Evolutionary conservation across 805 yeast genomes (phyloP), one percentile per base, ranked within the genome.

Genomic region (Candida xyloterini): DNA sequence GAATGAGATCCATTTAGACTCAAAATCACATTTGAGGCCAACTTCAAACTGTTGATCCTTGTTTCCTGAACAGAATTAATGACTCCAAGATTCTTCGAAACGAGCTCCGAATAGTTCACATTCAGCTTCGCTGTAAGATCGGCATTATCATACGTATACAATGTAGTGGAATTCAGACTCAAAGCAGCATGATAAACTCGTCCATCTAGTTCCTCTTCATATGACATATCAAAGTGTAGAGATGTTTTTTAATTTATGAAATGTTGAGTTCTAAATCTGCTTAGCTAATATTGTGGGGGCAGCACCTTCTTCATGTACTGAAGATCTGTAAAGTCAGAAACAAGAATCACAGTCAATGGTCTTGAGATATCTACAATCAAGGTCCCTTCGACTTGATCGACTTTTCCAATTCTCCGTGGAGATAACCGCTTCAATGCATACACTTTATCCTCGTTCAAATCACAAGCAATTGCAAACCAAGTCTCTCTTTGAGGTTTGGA

Each of bases 401-500:
- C 60, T 1, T 35, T 29, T 10, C 48, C 51, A 3, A 63, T 44
- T 9, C 49, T 44, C 34, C 59, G 68, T 2, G 93, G 93, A 18
- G 84, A 80, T 4, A 88, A 83, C 53, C 98, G 76, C 55, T 86
- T 87, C 31, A 91, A 65, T 29, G 82, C 69, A 27, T 74, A 61
- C 20, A 91, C 57, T 52, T 81, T 85, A 31, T 73, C 73, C 2
- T 61, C 66, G 6, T 65, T 62, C 20, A 63, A 62, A 46, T 79
- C 78, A 44, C 75, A 66, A 8, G 81, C 50, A 33, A 91, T 74
- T 8, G 81, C 74, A 59, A 91, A 87, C 98, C 99, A 93, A 0
- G 95, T 79, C 58, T 93, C 98, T 54, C 88, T 81, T 62, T 93
- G 99, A 2, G 80, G 69, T 61, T 93, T 91, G 31, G 96, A 95